phyloP scores from a whole-genome alignment of 306 rosid species.

The Canavalia ensiformis region DNA sequence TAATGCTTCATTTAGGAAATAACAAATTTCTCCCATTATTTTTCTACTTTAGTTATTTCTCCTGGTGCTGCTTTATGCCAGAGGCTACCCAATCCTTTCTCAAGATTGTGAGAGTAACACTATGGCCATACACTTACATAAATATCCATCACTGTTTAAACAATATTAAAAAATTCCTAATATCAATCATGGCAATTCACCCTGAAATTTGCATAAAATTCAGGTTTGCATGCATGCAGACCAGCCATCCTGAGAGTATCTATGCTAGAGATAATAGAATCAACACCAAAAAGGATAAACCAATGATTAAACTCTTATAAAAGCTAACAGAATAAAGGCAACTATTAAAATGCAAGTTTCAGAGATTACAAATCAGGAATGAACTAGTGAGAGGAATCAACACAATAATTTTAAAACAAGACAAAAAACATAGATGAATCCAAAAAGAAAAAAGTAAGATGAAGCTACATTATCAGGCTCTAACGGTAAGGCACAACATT shows the following conservation, averaged over 20 bases:
- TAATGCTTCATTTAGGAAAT: not conserved
- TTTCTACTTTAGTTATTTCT: not conserved
- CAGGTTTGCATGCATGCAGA: constrained; percentile 40
- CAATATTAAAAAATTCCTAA: constrained; percentile 13
- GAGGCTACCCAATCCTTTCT: constrained; percentile 11
- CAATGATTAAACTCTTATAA: not conserved
- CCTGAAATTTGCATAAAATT: constrained; percentile 30
- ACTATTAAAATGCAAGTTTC: constrained; percentile 20
- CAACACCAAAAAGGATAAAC: not conserved
- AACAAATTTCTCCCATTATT: constrained; percentile 4
- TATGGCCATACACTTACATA: constrained; percentile 11
- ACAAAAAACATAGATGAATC: not conserved
- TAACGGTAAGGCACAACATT: not conserved
- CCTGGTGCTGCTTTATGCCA: constrained; percentile 16
- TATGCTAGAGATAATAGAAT: constrained; percentile 33
- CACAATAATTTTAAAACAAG: not conserved
- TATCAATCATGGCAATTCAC: constrained; percentile 25
- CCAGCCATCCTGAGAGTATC: not conserved
- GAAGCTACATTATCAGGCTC: constrained; percentile 1
- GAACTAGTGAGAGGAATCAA: not conserved
- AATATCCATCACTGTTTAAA: constrained; percentile 17
- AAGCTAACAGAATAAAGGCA: constrained; percentile 2
- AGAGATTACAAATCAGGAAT: not conserved
- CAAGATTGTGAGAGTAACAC: not conserved
- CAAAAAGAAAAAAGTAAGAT: not conserved